Evolutionary conservation across 169 alveolate genomes (phyloP).

Genomic region (Cryptosporidium meleagridis): DNA sequence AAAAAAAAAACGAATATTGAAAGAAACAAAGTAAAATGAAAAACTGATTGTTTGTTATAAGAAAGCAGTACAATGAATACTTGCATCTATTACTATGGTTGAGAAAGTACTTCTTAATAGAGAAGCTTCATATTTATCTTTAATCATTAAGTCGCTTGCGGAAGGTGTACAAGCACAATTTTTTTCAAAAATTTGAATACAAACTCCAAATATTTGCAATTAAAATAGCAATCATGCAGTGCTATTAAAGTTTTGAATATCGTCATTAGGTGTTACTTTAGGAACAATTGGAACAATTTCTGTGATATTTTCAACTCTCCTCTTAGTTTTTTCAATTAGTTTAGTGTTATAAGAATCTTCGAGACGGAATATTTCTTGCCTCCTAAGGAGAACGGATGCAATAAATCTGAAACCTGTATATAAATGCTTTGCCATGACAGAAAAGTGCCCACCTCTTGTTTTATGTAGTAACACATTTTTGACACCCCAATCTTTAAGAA

Average conservation of each 20-base stretch:
- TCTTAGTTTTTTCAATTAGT: constrained; percentile 43
- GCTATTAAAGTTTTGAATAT: background rate
- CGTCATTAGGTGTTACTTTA: background rate
- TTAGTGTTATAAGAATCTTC: constrained; percentile 53
- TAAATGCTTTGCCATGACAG: constrained; percentile 48
- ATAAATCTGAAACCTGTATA: constrained; percentile 72
- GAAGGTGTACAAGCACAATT: background rate
- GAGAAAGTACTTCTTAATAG: background rate
- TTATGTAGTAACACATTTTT: constrained; percentile 34
- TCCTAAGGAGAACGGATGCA: constrained; percentile 50
- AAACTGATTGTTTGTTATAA: background rate
- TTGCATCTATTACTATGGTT: background rate
- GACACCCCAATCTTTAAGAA: constrained; percentile 60
- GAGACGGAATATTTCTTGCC: constrained; percentile 44
- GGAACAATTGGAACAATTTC: constrained; percentile 44
- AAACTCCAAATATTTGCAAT: background rate
- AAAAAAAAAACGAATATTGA: background rate
- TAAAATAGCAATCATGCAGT: background rate
- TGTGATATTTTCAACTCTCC: constrained; percentile 12
- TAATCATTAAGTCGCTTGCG: background rate
- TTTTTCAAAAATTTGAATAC: background rate
- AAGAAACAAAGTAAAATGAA: background rate
- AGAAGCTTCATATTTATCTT: background rate
- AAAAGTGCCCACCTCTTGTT: constrained; percentile 48
- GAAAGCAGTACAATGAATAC: constrained; percentile 9